Base-by-base conservation (phyloP, 306 rosid species). In the Fragaria iinumae region DNA sequence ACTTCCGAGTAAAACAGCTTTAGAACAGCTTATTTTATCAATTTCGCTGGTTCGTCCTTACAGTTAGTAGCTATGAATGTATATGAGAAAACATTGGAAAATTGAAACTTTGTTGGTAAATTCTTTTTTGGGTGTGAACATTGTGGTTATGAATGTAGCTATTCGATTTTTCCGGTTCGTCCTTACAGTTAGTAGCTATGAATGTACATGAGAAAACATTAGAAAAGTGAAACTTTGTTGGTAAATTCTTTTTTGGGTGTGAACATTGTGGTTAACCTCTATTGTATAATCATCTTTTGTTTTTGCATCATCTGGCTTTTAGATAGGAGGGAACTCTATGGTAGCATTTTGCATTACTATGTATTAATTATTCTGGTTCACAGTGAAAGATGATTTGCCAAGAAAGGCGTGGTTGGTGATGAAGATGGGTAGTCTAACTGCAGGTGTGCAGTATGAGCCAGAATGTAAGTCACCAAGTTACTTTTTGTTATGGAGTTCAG, bases 361-460 rank as follows among this genome's bases (percentile, higher is more conserved):
- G 52, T 84, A 57, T 50, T 29, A 29, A 6, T 29, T 73, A 59
- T 76, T 36, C 63, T 80, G 25, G 80, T 67, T 76, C 74, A 81
- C 92, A 96, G 99, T 55, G 59, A 83, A 80, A 85, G 92, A 88
- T 69, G 98, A 92, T 64, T 72, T 84, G 25, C 93, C 97, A 64
- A 91, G 81, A 85, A 82, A 70, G 75, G 96, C 83, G 39, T 96
- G 99, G 99, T 73, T 96, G 75, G 92, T 96, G 74, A 85, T 96
- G 89, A 96, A 83, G 88, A 84, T 91, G 73, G 97, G 99, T 81
- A 91, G 93, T 84, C 80, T 92, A 76, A 96, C 91, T 68, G 96
- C 93, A 18, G 99, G 97, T 76, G 91, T 96, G 86, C 98, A 89
- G 82, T 95, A 84, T 63, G 99, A 92, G 85, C 97, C 98, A 72